These are phyloP conservation scores for Endocalyx cinctus DNA, from an alignment of 2,329 filamentous ascomycete genomes.

Conservation along the genomic window DNA sequence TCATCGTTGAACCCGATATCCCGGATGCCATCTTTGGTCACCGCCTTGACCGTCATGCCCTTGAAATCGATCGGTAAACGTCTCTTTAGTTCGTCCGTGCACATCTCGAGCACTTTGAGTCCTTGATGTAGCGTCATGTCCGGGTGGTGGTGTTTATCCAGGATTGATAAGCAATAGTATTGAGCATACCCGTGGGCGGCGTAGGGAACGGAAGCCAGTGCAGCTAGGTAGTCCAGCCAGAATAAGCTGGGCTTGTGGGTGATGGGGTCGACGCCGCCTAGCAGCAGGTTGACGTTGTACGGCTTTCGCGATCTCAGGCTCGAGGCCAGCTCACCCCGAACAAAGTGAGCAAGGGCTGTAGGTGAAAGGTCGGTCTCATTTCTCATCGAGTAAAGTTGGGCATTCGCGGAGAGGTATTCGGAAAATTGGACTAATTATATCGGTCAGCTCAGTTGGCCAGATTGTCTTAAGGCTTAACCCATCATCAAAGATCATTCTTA, in stretches of 20 bases:
- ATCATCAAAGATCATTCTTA: too few relatives aligned
- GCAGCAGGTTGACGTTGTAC: constrained; percentile 93
- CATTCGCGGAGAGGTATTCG: constrained; percentile 98
- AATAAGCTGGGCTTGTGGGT: constrained; percentile 87
- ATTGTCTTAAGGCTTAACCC: background rate
- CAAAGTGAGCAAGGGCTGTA: constrained; percentile 84
- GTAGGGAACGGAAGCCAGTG: constrained; percentile 83
- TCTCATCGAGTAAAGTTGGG: constrained; percentile 97
- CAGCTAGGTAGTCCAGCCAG: constrained; percentile 96
- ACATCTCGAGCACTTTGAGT: constrained; percentile 88
- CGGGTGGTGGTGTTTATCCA: constrained; percentile 98
- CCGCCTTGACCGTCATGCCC: constrained; percentile 87
- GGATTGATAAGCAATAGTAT: constrained; percentile 97
- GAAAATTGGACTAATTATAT: constrained; percentile 82
- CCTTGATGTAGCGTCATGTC: constrained; percentile 87
- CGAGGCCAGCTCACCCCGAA: constrained; percentile 86
- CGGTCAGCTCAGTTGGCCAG: background rate
- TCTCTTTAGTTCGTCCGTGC: constrained; percentile 94
- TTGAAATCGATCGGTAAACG: constrained; percentile 98
- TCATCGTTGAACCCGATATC: constrained; percentile 84
- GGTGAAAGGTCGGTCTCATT: constrained; percentile 91
- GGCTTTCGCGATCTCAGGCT: constrained; percentile 88
- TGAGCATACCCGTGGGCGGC: constrained; percentile 98
- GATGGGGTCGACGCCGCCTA: constrained; percentile 90
- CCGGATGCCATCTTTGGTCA: constrained; percentile 88